A percentile compares a stretch with the other conserved stretches of the same genome.
phyloP scores from a whole-genome alignment of 306 rosid genomes.

The Vachellia collinsii region DNA sequence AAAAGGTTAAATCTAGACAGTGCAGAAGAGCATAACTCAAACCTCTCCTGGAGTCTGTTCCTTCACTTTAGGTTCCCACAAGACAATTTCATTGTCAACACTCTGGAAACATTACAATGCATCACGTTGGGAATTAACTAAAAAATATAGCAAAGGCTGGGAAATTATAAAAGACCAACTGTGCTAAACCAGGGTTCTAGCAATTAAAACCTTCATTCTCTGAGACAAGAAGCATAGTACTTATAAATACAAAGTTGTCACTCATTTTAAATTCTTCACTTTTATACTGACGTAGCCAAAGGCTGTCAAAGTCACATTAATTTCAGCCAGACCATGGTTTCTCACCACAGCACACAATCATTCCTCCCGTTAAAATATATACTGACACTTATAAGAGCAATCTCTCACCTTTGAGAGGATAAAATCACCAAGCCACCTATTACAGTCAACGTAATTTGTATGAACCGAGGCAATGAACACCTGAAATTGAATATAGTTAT shows the following conservation, averaged over 20 bases:
- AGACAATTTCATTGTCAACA: slow-evolving; percentile 89
- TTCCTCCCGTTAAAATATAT: slow-evolving; percentile 7
- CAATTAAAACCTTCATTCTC: neutral
- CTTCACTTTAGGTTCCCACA: slow-evolving; percentile 97
- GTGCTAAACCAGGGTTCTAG: neutral
- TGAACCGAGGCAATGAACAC: slow-evolving; percentile 80
- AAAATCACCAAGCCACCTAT: slow-evolving; percentile 97
- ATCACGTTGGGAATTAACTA: slow-evolving; percentile 28
- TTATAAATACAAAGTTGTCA: neutral
- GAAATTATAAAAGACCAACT: slow-evolving; percentile 1
- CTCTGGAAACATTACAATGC: slow-evolving; percentile 58
- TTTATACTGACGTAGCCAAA: neutral
- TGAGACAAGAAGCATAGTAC: neutral
- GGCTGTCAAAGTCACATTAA: slow-evolving; percentile 15
- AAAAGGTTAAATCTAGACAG: slow-evolving; percentile 18
- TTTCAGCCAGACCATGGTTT: slow-evolving; percentile 22
- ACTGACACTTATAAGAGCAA: slow-evolving; percentile 29
- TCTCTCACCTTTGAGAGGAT: slow-evolving; percentile 87
- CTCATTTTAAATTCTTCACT: neutral
- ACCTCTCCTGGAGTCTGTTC: slow-evolving; percentile 98
- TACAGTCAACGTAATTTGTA: slow-evolving; percentile 95
- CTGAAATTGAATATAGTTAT: slow-evolving; percentile 54
- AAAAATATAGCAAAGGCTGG: slow-evolving; percentile 7
- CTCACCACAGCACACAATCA: neutral
- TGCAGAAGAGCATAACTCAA: slow-evolving; percentile 27